Evolutionary conservation across 768 basidiomycete species (phyloP).

Genomic region (Suillus plorans): DNA sequence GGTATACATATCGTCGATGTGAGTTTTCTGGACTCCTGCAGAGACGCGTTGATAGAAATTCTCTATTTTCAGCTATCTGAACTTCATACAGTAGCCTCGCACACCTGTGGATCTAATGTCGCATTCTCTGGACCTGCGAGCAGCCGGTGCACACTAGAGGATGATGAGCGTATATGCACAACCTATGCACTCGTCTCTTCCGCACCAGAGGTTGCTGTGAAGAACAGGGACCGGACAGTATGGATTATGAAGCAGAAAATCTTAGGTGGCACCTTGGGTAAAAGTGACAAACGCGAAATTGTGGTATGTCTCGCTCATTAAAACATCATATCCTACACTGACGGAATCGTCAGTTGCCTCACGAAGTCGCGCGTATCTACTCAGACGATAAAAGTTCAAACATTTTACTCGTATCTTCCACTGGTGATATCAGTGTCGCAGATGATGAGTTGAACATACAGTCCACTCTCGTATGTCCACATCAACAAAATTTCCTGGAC

Average conservation of each 20-base stretch:
- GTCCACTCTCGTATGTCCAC: constrained; percentile 24
- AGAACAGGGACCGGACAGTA: constrained; percentile 48
- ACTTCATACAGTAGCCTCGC: constrained; percentile 64
- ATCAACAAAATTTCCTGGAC: constrained; percentile 26
- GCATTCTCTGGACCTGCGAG: constrained; percentile 60
- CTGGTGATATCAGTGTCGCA: constrained; percentile 34
- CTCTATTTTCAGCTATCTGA: constrained; percentile 50
- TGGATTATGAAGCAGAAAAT: constrained; percentile 63
- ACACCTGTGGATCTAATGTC: constrained; percentile 68
- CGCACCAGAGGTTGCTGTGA: constrained; percentile 43
- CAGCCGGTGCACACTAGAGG: constrained; percentile 36
- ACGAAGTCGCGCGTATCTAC: constrained; percentile 39
- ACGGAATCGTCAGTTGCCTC: constrained; percentile 39
- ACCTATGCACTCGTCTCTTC: constrained; percentile 57
- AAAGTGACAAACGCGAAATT: constrained; percentile 40
- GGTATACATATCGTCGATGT: constrained; percentile 79
- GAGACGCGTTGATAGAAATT: constrained; percentile 2
- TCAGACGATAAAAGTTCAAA: constrained; percentile 27
- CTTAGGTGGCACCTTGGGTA: constrained; percentile 30
- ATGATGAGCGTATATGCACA: constrained; percentile 37
- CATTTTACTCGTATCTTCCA: constrained; percentile 33
- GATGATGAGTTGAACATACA: constrained; percentile 28
- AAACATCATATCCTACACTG: constrained; percentile 3
- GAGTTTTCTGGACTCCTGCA: constrained; percentile 23
- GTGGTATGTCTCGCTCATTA: constrained; percentile 39